These are phyloP conservation scores for Raphanus raphanistrum DNA, from an alignment of 345 rosid species.

Conservation along the genomic window DNA sequence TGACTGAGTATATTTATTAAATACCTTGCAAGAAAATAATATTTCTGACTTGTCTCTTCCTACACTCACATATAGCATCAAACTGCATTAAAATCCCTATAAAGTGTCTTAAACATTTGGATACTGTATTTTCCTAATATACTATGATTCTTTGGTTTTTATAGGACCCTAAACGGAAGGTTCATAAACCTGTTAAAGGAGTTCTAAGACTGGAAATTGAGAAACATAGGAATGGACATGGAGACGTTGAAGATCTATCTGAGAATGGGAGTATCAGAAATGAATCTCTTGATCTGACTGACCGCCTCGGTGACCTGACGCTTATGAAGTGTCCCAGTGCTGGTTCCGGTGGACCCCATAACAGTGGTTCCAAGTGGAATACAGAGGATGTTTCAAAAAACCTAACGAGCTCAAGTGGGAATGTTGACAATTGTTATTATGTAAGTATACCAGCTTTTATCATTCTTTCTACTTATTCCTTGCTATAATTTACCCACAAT, in stretches of 20 bases:
- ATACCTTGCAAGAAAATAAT: not conserved
- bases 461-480: conserved; percentile 12
- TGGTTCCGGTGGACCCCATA: conserved; percentile 66
- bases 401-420: conserved; percentile 54
- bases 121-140: not conserved
- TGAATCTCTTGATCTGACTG: conserved; percentile 77
- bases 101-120: conserved; percentile 2
- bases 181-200: conserved; percentile 95
- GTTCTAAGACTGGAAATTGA: conserved; percentile 88
- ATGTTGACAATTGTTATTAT: conserved; percentile 56
- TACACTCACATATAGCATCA: not conserved
- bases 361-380: conserved; percentile 59
- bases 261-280: conserved; percentile 87
- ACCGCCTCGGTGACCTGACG: conserved; percentile 52
- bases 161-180: conserved; percentile 91
- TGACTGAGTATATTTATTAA: not conserved
- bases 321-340: conserved; percentile 64
- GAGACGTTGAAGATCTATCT: conserved; percentile 75
- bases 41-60: not conserved
- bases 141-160: conserved; percentile 21
- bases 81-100: not conserved
- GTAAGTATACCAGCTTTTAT: conserved; percentile 49
- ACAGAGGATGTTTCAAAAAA: conserved; percentile 56
- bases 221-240: conserved; percentile 70
- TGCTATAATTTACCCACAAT: conserved; percentile 12